Percentiles rank a stretch among this genome's conserved stretches.
Evolutionary conservation across 2,329 filamentous ascomycete genomes (phyloP).

Genomic region (Fusarium sp.): DNA sequence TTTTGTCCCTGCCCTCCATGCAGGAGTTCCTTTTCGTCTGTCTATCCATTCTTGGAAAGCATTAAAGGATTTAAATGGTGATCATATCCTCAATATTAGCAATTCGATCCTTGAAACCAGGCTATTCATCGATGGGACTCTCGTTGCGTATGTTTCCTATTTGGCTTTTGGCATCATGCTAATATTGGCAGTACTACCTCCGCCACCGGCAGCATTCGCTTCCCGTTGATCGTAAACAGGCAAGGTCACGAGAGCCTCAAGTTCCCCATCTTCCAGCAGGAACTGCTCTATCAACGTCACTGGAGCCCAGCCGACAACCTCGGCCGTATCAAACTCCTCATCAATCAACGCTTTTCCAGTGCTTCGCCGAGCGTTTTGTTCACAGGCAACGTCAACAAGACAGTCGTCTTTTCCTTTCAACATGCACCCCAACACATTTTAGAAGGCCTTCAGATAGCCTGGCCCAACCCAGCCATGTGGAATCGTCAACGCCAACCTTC

Average conservation of each 20-base stretch:
- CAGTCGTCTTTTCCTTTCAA: conserved; percentile 84
- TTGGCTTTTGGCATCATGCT: not conserved
- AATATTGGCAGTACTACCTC: conserved; percentile 59
- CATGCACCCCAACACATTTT: conserved; percentile 82
- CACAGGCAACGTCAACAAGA: conserved; percentile 74
- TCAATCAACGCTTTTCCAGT: conserved; percentile 76
- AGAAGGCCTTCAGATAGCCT: conserved; percentile 78
- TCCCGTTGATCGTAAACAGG: conserved; percentile 61
- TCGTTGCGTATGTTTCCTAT: conserved; percentile 62
- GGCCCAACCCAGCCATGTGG: conserved; percentile 81
- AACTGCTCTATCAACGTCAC: conserved; percentile 72
- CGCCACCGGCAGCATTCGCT: conserved; percentile 60
- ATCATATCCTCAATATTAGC: conserved; percentile 49
- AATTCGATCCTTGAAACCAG: conserved; percentile 72
- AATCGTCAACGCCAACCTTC: conserved; percentile 42
- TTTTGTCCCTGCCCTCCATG: conserved; percentile 73
- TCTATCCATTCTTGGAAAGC: conserved; percentile 79
- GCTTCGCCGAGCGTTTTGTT: conserved; percentile 57
- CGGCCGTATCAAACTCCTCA: conserved; percentile 79
- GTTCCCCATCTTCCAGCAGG: conserved; percentile 77
- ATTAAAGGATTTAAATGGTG: conserved; percentile 47
- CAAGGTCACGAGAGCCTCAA: conserved; percentile 68
- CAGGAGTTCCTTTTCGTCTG: conserved; percentile 70
- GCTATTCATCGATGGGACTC: conserved; percentile 73
- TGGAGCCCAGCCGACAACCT: conserved; percentile 78